phyloP scores from a whole-genome alignment of 1,284 basidiomycete species.

The Austropuccinia psidii region DNA sequence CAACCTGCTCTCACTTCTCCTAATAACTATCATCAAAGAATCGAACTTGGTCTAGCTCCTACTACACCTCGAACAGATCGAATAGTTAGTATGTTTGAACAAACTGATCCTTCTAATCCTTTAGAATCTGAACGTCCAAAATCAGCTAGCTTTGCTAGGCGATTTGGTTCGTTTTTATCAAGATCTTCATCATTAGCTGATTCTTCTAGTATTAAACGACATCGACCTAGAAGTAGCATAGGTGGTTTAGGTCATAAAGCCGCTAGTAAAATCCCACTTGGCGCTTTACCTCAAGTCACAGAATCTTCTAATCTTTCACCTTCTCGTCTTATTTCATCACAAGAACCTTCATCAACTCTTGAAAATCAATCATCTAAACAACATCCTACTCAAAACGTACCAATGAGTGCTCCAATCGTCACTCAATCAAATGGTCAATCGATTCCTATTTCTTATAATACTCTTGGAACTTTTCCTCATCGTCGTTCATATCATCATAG shows the following conservation, averaged over 20 bases:
- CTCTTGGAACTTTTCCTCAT: background rate
- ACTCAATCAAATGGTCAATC: background rate
- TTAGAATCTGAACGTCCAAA: constrained; percentile 38
- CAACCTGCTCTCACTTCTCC: background rate
- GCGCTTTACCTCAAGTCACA: constrained; percentile 42
- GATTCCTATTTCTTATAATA: background rate
- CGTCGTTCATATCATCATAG: constrained; percentile 9
- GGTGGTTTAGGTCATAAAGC: constrained; percentile 58
- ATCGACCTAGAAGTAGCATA: constrained; percentile 50
- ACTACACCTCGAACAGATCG: constrained; percentile 53
- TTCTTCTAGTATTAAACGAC: constrained; percentile 40
- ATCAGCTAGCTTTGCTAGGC: constrained; percentile 41
- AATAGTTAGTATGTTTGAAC: constrained; percentile 41
- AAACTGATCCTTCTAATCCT: constrained; percentile 41
- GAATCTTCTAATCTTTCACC: constrained; percentile 36
- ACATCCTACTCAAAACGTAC: background rate
- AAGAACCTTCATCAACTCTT: background rate
- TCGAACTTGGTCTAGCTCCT: background rate
- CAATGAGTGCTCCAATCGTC: constrained; percentile 23
- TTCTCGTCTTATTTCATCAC: constrained; percentile 2
- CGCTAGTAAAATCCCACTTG: constrained; percentile 39
- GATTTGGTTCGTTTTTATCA: constrained; percentile 47
- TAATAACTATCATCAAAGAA: background rate
- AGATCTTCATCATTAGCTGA: constrained; percentile 40
- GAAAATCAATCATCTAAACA: background rate